Evolutionary conservation across 164 flowering plant genomes (phyloP), one percentile per base, ranked within the genome.

Genomic region (Aristolochia fimbriata): DNA sequence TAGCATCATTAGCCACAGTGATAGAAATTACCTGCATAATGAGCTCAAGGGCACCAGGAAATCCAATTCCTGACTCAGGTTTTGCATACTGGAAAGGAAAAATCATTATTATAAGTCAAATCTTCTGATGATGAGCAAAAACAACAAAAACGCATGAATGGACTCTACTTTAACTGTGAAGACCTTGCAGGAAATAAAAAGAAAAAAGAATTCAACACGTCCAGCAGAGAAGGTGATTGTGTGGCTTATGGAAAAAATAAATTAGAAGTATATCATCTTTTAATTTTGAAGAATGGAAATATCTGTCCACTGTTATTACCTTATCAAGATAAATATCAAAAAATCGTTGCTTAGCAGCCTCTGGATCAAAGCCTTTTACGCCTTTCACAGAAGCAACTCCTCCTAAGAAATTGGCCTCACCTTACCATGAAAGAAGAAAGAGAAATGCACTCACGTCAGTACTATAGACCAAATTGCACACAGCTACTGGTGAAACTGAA

Each of bases 341-440:
- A 69, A 93, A 93, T 51, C 93, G 81, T 71, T 83, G 83, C 77
- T 90, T 93, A 13, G 91, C 92, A 0, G 73, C 83, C 63, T 86
- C 85, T 15, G 88, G 58, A 73, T 79, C 64, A 57, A 90, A 90
- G 24, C 67, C 92, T 51, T 76, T 33, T 25, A 93, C 83, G 54
- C 95, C 99, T 73, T 93, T 93, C 10, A 74, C 76, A 41, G 81
- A 62, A 67, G 97, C 99, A 50, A 93, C 97, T n/a, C 97, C 97
- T 70, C 97, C 96, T 58, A 93, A 73, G 65, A 93, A 88, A n/a
- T 90, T 90, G 19, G 97, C 97, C 73, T 93, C 97, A 37, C 99
- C 97, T 93, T 49, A 16, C 58, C 37, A 65, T 30, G 45, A 27
- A 15, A 61, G 31, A 47, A 53, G 48, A 59, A 45, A 11, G 27